phyloP scores from a whole-genome alignment of 2,329 filamentous ascomycete genomes.

The Penicillium sp. region DNA sequence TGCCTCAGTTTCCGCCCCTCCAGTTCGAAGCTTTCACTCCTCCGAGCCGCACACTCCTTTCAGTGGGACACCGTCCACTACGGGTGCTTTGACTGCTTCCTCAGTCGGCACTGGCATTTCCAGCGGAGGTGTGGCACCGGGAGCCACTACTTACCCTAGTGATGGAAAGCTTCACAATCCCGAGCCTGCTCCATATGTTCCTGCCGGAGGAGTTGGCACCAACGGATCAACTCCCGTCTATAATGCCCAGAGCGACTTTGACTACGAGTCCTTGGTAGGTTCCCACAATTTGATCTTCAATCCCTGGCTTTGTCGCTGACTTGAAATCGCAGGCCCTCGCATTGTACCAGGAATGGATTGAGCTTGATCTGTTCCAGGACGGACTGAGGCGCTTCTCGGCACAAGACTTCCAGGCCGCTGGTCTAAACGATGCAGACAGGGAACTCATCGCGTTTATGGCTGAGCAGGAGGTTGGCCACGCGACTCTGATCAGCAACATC shows the following conservation, averaged over 20 bases:
- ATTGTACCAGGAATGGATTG: constrained; percentile 82
- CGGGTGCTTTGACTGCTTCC: constrained; percentile 62
- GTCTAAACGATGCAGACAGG: constrained; percentile 69
- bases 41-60: constrained; percentile 68
- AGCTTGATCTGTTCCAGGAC: constrained; percentile 79
- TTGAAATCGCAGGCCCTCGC: constrained; percentile 55
- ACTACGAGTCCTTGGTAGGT: constrained; percentile 70
- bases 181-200: constrained; percentile 71
- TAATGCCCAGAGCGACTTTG: constrained; percentile 77
- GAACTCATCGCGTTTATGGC: constrained; percentile 75
- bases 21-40: constrained; percentile 53
- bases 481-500: constrained; percentile 75
- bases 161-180: constrained; percentile 69
- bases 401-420: constrained; percentile 68
- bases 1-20: constrained; percentile 20
- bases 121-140: constrained; percentile 59
- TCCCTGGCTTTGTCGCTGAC: background rate
- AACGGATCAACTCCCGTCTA: constrained; percentile 78
- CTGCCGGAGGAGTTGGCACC: constrained; percentile 72
- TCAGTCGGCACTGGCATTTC: constrained; percentile 59
- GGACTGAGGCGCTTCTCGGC: constrained; percentile 70
- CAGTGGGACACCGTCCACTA: constrained; percentile 67
- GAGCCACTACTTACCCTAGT: constrained; percentile 69
- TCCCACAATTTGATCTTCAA: background rate
- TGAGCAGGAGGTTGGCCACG: constrained; percentile 75